Base-by-base conservation (phyloP, 164 flowering plant species). In the Santalum album region DNA sequence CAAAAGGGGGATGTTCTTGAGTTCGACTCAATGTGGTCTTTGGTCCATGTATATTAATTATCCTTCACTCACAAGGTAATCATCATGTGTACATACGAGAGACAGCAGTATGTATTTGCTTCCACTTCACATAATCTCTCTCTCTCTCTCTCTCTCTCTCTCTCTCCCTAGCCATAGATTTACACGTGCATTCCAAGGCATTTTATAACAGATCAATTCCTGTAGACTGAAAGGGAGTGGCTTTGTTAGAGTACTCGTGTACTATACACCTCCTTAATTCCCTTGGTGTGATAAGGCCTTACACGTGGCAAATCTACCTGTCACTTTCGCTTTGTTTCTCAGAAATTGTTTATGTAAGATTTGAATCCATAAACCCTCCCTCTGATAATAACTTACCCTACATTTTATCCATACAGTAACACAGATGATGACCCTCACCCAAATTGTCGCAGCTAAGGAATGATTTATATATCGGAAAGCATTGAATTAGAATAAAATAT, bases 41-140 rank as follows among this genome's bases (percentile, higher is more conserved):
- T 36, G 1, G 6, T 36, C 71, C 64, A 73, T 72, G 62, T 69
- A 68, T 55, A 49, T 69, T 23, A 69, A 69, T 66, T 72, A 79
- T 76, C 71, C 81, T 79, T 79, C 78, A 75, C 78, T 77, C 78
- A 73, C 79, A 80, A 75, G 85, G 63, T 74, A 78, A 70, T 75
- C 68, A 65, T 65, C 73, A 65, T 66, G 48, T 64, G 29, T 64
- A 17, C 49, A 57, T 50, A 9, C 9, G 51, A 51, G 45, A 42
- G 67, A 69, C 56, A 59, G 44, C n/a, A 59, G 58, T 35, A 55
- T 52, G 55, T 57, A 38, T 70, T 75, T 75, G 77, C 82, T 77
- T 80, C 74, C 79, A 72, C 70, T 77, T 71, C 78, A 75, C 78
- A 75, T 71, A 61, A 69, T 59, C 34, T 9, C 29, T 52, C 59